Conservation (phyloP, 768 basidiomycete genomes). For the Leccinum disarticulatum region DNA sequence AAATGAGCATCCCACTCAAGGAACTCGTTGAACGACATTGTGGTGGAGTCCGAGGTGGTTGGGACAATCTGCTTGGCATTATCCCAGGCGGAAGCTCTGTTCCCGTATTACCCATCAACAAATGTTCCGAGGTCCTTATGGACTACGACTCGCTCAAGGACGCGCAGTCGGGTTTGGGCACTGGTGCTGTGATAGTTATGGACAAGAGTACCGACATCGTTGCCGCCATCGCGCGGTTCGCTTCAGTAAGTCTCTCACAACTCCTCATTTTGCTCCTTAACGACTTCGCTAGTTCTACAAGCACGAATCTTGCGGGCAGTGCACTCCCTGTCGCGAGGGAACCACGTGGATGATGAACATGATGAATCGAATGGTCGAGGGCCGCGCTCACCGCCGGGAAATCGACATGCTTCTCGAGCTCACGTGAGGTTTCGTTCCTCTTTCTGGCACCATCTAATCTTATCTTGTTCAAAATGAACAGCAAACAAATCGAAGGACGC, state of each 20-base stretch:
- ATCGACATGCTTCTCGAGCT: conserved; percentile 98
- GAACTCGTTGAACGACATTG: conserved; percentile 97
- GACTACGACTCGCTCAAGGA: conserved; percentile 98
- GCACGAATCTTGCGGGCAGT: conserved; percentile 98
- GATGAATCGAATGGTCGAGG: conserved; percentile 97
- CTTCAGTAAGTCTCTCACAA: conserved; percentile 48
- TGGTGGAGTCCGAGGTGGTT: conserved; percentile 91
- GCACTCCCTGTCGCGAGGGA: conserved; percentile 91
- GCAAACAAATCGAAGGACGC: conserved; percentile 95
- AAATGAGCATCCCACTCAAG: conserved; percentile 96
- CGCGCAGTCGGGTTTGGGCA: conserved; percentile 93
- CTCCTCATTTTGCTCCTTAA: conserved; percentile 1
- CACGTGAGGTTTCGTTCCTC: conserved; percentile 53
- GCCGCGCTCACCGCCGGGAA: conserved; percentile 86
- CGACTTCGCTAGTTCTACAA: conserved; percentile 78
- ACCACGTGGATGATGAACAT: conserved; percentile 99
- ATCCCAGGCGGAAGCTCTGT: conserved; percentile 95
- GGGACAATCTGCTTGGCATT: conserved; percentile 97
- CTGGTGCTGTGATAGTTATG: conserved; percentile 99
- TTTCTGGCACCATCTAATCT: neutral
- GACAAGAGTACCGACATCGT: conserved; percentile 96
- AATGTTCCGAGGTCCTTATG: conserved; percentile 91
- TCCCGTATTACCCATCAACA: conserved; percentile 82
- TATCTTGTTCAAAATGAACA: conserved; percentile 29
- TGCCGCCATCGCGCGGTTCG: conserved; percentile 90